Conservation (phyloP, 805 yeast species). For the Danielia oregonensis region DNA sequence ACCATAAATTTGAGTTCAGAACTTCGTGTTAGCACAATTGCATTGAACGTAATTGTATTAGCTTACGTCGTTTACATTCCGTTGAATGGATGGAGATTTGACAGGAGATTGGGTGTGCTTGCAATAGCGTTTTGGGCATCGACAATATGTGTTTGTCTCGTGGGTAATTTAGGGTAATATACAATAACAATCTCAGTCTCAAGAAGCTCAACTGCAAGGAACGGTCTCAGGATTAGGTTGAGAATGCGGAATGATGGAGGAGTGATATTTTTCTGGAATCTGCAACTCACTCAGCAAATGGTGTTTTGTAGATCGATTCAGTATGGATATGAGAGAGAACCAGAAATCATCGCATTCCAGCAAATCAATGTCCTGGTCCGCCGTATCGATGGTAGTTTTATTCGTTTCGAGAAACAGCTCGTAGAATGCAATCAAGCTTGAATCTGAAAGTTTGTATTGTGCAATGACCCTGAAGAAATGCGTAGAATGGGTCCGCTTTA, state of each 20-base stretch:
- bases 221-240: no score
- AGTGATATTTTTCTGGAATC: no score
- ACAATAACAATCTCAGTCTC: no score
- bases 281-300: no score
- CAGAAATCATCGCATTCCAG: no score
- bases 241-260: no score
- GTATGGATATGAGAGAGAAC: no score
- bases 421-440: background rate
- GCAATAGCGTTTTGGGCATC: constrained; percentile 5
- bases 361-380: no score
- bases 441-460: background rate
- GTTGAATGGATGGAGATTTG: constrained; percentile 31
- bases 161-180: constrained; percentile 4
- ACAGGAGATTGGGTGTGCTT: constrained; percentile 24
- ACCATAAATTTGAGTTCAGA: constrained; percentile 21
- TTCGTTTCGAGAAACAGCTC: no score
- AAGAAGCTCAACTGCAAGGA: no score
- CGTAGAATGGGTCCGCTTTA: constrained; percentile 21
- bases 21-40: constrained; percentile 22
- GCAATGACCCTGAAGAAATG: background rate
- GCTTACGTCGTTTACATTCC: constrained; percentile 27
- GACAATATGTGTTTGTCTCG: constrained; percentile 4
- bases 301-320: no score
- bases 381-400: no score
- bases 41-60: constrained; percentile 21